Evolutionary conservation across 345 rosid genomes (phyloP), one percentile per base, ranked within the genome.

Genomic region (Firmiana major): DNA sequence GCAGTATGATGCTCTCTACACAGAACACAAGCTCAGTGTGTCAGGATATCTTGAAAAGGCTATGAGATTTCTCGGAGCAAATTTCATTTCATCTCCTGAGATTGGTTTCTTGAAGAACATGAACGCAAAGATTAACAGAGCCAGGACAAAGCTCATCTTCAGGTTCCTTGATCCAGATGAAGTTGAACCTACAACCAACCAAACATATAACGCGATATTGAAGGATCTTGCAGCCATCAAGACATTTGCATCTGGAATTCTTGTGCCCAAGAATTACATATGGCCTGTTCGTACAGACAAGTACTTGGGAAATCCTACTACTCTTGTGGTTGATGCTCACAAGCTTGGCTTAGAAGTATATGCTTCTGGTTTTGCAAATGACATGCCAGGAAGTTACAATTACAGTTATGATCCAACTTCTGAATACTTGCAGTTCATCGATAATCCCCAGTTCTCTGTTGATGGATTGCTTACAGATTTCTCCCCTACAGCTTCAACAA

Each of bases 391-490:
- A 22, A 85, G 96, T 75, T 86, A 77, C 65, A 90, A 90, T 84
- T 96, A 96, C 57, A 85, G 85, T 77, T 92, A 83, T 31, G 98
- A 93, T 81, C 99, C 98, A 13, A 60, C 86, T 0, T 9, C 80
- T 19, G 99, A 93, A 87, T 93, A 93, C 81, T 82, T 85, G 79
- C 82, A 88, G 57, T 96, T 90, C 69, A 78, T 91, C 4, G 86
- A 87, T 75, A 85, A 89, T 69, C 72, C 86, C 26, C 72, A 87
- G 79, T 88, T 88, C 72, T 85, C 92, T 9, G 93, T 96, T 46
- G 97, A 96, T 78, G 99, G 98, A 24, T 6, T 93, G 72, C 57
- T 96, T 71, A 87, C 98, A 1, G 99, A 93, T 86, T 96, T 92
- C 77, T 92, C 98, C 9, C 83, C 89, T 26, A 88, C 98, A 42